Evolutionary conservation across 306 rosid genomes (phyloP), one percentile per base, ranked within the genome.

Genomic region (Lagenaria siceraria): DNA sequence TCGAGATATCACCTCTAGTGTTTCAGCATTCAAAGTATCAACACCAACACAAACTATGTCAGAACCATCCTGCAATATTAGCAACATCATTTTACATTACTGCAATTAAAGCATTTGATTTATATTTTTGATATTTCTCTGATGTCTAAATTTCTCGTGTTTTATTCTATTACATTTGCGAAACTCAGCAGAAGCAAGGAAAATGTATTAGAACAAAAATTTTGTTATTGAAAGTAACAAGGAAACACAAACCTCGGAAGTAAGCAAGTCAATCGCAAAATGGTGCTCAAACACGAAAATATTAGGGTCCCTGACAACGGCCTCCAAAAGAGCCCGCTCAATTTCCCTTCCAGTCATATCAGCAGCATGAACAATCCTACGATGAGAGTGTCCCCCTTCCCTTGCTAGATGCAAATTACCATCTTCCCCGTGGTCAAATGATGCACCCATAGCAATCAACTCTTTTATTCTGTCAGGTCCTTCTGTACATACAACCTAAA

Each of bases 311-410:
- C 80, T 77, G 68, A 88, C 62, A 79, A 87, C 93, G 61, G 87
- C 89, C 74, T 87, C 81, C 80, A 92, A 76, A 49, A 95, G 85
- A 76, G 96, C 93, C 76, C 97, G 86, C 78, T 95, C 97, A 66
- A 92, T 95, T 88, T 95, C 97, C 84, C 86, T 89, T 80, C 99
- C 97, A 17, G 99, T 92, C 97, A 89, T 90, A 81, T 92, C 99
- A 80, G 99, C 97, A 42, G 97, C 93, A 86, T 95, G 97, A 80
- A 90, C 97, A 76, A 92, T 86, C 84, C 97, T 86, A 77, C 49
- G 85, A 87, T 95, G 97, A 63, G 97, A 95, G 80, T 95, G 97
- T 43, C 98, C 97, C 38, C 98, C 98, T 78, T 95, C 98, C 85
- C 97, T 89, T 54, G 78, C 79, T 77, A 92, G 89, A 86, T 92